Evolutionary conservation across 2,329 filamentous ascomycete genomes (phyloP).

Genomic region (Monosporascus sp.): DNA sequence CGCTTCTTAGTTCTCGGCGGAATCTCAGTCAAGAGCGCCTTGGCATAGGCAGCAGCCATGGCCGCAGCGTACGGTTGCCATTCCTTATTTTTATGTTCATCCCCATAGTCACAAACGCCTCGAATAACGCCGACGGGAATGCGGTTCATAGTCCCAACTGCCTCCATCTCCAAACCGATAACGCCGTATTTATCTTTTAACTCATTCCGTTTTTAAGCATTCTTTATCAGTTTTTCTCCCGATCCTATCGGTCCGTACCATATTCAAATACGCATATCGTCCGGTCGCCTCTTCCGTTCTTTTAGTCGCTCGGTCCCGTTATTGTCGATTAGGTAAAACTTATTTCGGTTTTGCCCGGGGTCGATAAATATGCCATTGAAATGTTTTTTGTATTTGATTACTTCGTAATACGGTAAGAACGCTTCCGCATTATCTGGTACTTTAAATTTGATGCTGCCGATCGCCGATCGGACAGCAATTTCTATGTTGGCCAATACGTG

Average conservation of each 20-base stretch:
- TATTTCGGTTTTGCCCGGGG: constrained; percentile 24
- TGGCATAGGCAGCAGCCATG: constrained; percentile 25
- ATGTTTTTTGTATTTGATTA: constrained; percentile 17
- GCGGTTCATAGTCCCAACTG: constrained; percentile 25
- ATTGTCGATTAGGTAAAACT: constrained; percentile 13
- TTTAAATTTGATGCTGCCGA: constrained; percentile 24
- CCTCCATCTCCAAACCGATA: constrained; percentile 30
- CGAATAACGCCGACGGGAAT: constrained; percentile 27
- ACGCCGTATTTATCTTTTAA: constrained; percentile 21
- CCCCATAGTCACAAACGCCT: constrained; percentile 29
- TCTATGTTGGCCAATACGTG: constrained; percentile 22
- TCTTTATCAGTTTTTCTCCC: constrained; percentile 26
- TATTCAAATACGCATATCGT: constrained; percentile 18
- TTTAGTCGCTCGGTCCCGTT: constrained; percentile 2
- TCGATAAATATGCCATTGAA: constrained; percentile 20
- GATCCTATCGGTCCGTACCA: constrained; percentile 31
- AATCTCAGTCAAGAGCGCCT: constrained; percentile 17
- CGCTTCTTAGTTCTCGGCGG: background rate
- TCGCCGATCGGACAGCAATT: constrained; percentile 27
- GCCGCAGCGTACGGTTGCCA: constrained; percentile 32
- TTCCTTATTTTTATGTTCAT: constrained; percentile 26
- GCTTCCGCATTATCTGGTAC: constrained; percentile 12
- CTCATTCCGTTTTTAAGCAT: constrained; percentile 15
- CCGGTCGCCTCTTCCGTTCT: constrained; percentile 11
- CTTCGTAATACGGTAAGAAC: constrained; percentile 19